Percentiles rank a stretch among this genome's conserved stretches.
phyloP scores from a whole-genome alignment of 2,329 filamentous ascomycete species.

The Zasmidium angulare region DNA sequence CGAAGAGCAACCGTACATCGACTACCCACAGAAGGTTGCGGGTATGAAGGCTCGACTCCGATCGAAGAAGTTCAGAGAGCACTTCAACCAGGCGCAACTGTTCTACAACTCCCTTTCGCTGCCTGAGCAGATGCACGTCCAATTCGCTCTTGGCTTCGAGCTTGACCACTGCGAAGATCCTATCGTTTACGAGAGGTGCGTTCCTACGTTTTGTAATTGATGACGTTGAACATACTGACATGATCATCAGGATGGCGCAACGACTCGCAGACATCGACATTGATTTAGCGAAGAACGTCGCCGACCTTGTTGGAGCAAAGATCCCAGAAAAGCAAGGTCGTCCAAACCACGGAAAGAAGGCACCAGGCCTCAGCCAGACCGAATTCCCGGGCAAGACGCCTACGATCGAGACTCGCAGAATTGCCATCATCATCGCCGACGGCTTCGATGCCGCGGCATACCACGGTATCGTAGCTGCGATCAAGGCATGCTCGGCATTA shows the following conservation, averaged over 20 bases:
- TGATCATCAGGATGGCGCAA: slow-evolving; percentile 53
- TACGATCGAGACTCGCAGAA: slow-evolving; percentile 68
- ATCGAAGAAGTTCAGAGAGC: slow-evolving; percentile 74
- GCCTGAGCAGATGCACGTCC: slow-evolving; percentile 65
- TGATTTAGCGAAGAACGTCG: slow-evolving; percentile 66
- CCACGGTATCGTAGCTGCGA: slow-evolving; percentile 61
- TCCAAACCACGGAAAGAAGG: slow-evolving; percentile 65
- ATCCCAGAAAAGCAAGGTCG: slow-evolving; percentile 54
- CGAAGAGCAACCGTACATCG: slow-evolving; percentile 66
- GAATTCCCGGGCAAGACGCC: slow-evolving; percentile 64
- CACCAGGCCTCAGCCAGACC: slow-evolving; percentile 67
- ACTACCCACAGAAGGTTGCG: slow-evolving; percentile 63
- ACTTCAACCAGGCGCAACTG: slow-evolving; percentile 74
- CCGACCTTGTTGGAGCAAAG: slow-evolving; percentile 66
- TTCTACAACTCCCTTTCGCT: slow-evolving; percentile 77
- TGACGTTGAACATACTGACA: too few species aligned
- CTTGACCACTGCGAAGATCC: slow-evolving; percentile 81
- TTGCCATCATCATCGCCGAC: slow-evolving; percentile 76
- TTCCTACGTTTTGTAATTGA: too few species aligned
- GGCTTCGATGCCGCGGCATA: slow-evolving; percentile 70
- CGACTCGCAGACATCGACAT: slow-evolving; percentile 73
- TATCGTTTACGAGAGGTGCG: slow-evolving; percentile 63
- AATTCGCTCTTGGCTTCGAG: slow-evolving; percentile 65
- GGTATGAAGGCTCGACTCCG: slow-evolving; percentile 70
- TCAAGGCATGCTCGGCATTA: slow-evolving; percentile 63